Percentiles rank a stretch among this genome's conserved stretches.
Evolutionary conservation across 768 basidiomycete genomes (phyloP).

Genomic region (Lyophyllum atratum): DNA sequence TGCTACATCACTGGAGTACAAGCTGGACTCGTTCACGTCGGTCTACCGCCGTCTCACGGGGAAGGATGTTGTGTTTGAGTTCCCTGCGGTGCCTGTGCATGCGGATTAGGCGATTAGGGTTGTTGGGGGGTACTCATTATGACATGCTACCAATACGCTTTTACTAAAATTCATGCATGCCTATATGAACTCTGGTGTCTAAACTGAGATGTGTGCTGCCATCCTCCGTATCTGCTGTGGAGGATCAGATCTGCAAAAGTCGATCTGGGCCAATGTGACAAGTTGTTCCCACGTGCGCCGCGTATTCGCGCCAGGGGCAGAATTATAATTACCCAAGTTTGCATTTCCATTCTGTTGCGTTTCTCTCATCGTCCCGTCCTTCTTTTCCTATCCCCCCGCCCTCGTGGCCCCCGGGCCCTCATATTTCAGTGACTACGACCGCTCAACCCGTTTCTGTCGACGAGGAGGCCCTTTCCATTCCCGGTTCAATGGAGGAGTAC

Average conservation of each 20-base stretch:
- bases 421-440: conserved; percentile 12
- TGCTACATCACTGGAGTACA: conserved; percentile 98
- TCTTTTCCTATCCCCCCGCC: conserved; percentile 40
- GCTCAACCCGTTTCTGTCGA: conserved; percentile 19
- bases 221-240: neutral
- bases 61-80: conserved; percentile 96
- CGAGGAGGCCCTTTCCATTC: conserved; percentile 21
- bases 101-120: conserved; percentile 25
- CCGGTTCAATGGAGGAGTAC: conserved; percentile 54
- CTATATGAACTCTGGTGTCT: neutral
- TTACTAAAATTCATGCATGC: conserved; percentile 19
- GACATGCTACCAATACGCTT: conserved; percentile 24
- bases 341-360: conserved; percentile 31
- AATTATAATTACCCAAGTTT: conserved; percentile 28
- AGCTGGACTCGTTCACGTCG: conserved; percentile 98
- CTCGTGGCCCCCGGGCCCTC: conserved; percentile 47
- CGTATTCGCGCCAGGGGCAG: conserved; percentile 27
- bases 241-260: conserved; percentile 9
- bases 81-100: conserved; percentile 77
- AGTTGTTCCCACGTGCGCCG: conserved; percentile 35
- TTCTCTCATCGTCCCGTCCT: conserved; percentile 27
- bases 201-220: neutral
- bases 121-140: conserved; percentile 34
- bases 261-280: conserved; percentile 14
- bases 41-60: conserved; percentile 95